Evolutionary conservation across 257 asterid species (phyloP), one percentile per base, ranked within the genome.

Genomic region (Solanum chaucha): DNA sequence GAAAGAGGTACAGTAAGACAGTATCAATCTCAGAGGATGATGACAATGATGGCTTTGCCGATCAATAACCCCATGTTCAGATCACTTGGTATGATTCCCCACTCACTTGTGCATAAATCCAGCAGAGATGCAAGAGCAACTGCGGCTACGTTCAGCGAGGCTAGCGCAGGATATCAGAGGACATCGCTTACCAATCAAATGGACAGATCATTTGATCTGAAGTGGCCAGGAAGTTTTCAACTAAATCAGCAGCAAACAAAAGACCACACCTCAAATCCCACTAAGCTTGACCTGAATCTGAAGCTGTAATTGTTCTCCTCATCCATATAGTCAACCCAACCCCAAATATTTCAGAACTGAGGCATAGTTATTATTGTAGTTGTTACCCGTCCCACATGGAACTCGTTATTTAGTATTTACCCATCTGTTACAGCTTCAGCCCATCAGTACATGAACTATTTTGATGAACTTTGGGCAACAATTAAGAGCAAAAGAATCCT

Each of bases 221-320:
- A 89, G 92, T 94, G 99, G 98, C 98, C 98, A 19, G 97, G 99
- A 92, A 92, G 97, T 90, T 93, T 94, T 90, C 91, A 94, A 78
- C 30, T 88, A 68, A 91, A 92, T 86, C 86, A 88, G 28, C 95
- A 88, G 83, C 90, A 85, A 87, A 87, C 88, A 20, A 92, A 91
- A 90, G 93, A 88, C 64, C 92, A 88, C 87, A 61, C 94, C 84
- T 84, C 93, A 86, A 88, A 82, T 85, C 88, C 93, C 32, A 86
- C 88, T 84, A 85, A 41, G 86, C 94, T 95, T 9, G 98, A 97
- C 91, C 91, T 97, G 90, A 97, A 93, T 91, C 99, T 97, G 81
- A 95, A 92, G 91, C 94, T 97, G 92, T 97, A 89, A 86, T 22
- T 71, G 20, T 11, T 71, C 46, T 44, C 28, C 32, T 48, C n/a